Percentiles rank a stretch among this genome's conserved stretches.
Evolutionary conservation across 768 basidiomycete genomes (phyloP).

Genomic region (Tulasnella sp.): DNA sequence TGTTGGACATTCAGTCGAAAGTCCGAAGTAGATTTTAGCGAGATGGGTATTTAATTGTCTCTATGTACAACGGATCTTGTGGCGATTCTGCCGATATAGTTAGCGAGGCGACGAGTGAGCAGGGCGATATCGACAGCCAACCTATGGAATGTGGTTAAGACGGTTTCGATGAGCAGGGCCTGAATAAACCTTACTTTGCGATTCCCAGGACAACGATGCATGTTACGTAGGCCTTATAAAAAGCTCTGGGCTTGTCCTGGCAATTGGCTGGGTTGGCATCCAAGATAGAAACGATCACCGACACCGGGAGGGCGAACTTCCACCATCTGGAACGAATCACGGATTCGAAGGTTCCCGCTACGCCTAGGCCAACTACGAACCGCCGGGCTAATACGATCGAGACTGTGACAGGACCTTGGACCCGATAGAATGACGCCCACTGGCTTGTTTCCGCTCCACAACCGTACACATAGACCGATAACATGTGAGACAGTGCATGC

Average conservation of each 20-base stretch:
- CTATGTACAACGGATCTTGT: constrained; percentile 10
- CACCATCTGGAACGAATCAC: not conserved
- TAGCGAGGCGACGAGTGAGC: not conserved
- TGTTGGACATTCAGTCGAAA: constrained; percentile 27
- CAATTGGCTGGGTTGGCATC: not conserved
- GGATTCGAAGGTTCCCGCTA: not conserved
- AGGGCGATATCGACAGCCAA: not conserved
- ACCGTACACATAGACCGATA: not conserved
- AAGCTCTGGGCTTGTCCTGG: not conserved
- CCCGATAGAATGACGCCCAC: not conserved
- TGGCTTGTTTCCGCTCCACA: not conserved
- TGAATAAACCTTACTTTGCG: not conserved
- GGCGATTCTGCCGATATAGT: not conserved
- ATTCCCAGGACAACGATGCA: not conserved
- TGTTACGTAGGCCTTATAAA: not conserved
- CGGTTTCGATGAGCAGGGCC: not conserved
- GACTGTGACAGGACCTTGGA: not conserved
- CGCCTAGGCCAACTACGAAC: constrained; percentile 9
- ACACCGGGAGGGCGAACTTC: not conserved
- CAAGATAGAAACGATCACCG: not conserved
- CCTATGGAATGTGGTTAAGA: not conserved
- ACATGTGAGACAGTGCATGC: not conserved
- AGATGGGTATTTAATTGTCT: not conserved
- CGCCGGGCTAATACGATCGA: not conserved
- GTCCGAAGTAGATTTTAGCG: constrained; percentile 25